Conservation (phyloP, 345 rosid species). For the Psidium guajava region DNA sequence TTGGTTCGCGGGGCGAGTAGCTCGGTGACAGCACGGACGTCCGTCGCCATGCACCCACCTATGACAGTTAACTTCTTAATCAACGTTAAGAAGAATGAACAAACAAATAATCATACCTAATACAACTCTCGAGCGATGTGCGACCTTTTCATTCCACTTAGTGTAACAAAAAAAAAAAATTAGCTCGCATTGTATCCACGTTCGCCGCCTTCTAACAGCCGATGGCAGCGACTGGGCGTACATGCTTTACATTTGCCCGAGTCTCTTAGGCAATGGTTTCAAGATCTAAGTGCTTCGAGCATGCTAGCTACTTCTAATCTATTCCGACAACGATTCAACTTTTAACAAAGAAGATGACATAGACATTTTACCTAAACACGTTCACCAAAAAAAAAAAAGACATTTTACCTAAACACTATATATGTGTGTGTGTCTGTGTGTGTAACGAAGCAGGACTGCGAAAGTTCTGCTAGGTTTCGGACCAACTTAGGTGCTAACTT, state of each 20-base stretch:
- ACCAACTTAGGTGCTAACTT: not conserved
- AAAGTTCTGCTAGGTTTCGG: not conserved
- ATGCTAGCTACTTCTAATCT: not conserved
- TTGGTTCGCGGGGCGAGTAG: not conserved
- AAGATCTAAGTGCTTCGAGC: not conserved
- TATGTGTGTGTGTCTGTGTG: too few species aligned
- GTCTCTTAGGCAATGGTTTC: not conserved
- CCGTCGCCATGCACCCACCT: not conserved
- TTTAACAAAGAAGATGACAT: not conserved
- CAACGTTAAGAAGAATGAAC: not conserved
- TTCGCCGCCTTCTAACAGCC: not conserved
- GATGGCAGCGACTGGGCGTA: not conserved
- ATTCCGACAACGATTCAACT: not conserved
- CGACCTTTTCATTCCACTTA: not conserved
- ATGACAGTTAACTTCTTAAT: not conserved
- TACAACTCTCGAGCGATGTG: not conserved
- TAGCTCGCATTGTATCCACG: not conserved
- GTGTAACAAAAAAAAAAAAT: not conserved
- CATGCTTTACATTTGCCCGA: not conserved
- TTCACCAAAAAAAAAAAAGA: too few species aligned
- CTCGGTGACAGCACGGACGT: not conserved
- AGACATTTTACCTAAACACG: not conserved
- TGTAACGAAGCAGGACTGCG: too few species aligned
- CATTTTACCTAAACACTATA: not conserved
- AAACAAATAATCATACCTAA: not conserved